Evolutionary conservation across 805 yeast species (phyloP).

Genomic region (Starmerella potacharoeniae): DNA sequence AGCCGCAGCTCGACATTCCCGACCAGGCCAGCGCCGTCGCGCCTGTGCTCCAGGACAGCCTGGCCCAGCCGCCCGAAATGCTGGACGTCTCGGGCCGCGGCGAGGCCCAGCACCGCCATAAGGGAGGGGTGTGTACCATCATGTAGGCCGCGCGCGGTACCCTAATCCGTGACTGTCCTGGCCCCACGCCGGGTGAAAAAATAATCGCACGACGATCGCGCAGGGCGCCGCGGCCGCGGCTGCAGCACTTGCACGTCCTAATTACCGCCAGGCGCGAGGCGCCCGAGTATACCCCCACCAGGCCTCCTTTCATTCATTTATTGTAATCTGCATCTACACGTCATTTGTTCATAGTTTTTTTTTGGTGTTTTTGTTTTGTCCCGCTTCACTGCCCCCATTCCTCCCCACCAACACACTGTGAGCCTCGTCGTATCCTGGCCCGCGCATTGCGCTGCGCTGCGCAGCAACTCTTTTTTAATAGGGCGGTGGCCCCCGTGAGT

Average conservation of each 20-base stretch:
- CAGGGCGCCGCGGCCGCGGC: not conserved
- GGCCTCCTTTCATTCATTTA: not conserved
- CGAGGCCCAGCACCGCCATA: not conserved
- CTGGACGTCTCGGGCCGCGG: constrained; percentile 4
- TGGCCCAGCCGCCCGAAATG: constrained; percentile 9
- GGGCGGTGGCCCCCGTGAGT: not conserved
- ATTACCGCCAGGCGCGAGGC: too few relatives aligned
- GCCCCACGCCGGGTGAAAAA: not conserved
- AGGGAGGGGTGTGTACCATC: not conserved
- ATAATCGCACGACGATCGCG: not conserved
- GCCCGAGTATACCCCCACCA: too few relatives aligned
- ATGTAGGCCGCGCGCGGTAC: not conserved
- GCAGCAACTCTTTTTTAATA: not conserved
- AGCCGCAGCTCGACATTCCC: not conserved
- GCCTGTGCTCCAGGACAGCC: constrained; percentile 8
- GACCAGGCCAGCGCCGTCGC: not conserved
- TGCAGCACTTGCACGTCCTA: not conserved
- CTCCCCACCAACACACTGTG: not conserved
- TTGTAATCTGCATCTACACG: not conserved
- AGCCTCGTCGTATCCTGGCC: not conserved
- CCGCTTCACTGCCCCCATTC: not conserved
- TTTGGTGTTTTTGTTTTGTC: not conserved
- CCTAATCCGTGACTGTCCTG: not conserved
- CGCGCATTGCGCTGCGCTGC: not conserved
- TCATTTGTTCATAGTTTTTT: not conserved